These are phyloP conservation scores for Daucus carota DNA, from an alignment of 129 eudicot species.

Conservation along the genomic window DNA sequence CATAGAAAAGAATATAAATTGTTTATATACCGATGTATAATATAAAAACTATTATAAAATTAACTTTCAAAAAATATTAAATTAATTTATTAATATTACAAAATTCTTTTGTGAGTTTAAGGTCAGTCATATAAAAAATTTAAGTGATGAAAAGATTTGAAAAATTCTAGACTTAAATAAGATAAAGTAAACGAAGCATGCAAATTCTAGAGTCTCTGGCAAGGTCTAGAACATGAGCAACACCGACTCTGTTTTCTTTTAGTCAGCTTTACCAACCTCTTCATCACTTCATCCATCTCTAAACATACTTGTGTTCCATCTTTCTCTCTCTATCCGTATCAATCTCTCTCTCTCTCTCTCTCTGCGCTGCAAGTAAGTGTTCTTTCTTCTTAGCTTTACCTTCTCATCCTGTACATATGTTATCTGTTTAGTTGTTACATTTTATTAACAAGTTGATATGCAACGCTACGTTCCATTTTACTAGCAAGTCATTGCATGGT, in stretches of 20 bases:
- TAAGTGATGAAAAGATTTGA: no score
- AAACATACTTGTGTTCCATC: not conserved
- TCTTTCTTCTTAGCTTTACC: not conserved
- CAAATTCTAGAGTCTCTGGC: conserved; percentile 6
- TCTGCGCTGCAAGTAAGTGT: not conserved
- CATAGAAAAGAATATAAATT: no score
- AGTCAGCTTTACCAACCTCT: no score
- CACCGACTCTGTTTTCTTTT: conserved; percentile 6
- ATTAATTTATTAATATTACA: no score
- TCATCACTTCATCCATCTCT: not conserved
- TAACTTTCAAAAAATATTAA: no score
- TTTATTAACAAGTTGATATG: not conserved
- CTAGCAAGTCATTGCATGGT: not conserved
- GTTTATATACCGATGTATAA: no score
- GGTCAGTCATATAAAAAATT: no score
- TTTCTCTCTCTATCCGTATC: no score
- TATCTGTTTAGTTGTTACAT: not conserved
- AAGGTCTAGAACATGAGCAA: conserved; percentile 13
- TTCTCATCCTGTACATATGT: not conserved
- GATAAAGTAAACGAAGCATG: not conserved
- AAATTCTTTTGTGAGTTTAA: no score
- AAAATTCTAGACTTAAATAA: no score
- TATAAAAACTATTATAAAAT: no score
- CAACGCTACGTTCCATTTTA: not conserved
- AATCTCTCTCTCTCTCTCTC: not conserved